Evolutionary conservation across 2,329 filamentous ascomycete genomes (phyloP).

Genomic region (Pleochaeta shiraiana): DNA sequence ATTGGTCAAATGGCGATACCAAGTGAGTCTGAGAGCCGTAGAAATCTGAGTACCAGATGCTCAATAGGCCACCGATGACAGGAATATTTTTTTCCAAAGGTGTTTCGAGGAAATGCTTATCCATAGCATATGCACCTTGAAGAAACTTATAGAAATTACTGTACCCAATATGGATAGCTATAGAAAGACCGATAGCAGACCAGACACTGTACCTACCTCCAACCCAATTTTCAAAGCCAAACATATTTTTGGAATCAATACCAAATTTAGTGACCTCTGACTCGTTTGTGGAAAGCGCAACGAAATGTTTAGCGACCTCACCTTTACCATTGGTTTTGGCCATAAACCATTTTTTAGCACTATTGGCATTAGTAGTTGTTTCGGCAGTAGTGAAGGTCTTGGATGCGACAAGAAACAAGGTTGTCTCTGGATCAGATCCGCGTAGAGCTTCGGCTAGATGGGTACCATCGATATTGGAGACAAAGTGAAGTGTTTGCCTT

Average conservation of each 20-base stretch:
- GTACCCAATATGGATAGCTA: conserved; percentile 85
- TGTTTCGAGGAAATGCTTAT: conserved; percentile 88
- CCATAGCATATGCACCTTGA: conserved; percentile 87
- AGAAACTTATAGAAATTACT: conserved; percentile 98
- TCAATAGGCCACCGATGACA: conserved; percentile 72
- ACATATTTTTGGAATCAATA: conserved; percentile 99
- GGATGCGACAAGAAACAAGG: conserved; percentile 95
- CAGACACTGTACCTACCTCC: conserved; percentile 97
- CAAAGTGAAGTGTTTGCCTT: conserved; percentile 82
- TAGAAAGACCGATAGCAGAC: conserved; percentile 93
- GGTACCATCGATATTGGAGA: conserved; percentile 98
- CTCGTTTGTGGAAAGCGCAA: conserved; percentile 92
- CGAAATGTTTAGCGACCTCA: conserved; percentile 96
- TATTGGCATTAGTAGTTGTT: conserved; percentile 93
- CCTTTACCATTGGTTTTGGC: conserved; percentile 53
- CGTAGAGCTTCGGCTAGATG: conserved; percentile 89
- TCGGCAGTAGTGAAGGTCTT: conserved; percentile 99
- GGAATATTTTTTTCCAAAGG: conserved; percentile 93
- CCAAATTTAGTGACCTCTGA: conserved; percentile 93
- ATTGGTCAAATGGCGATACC: conserved; percentile 96
- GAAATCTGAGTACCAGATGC: conserved; percentile 98
- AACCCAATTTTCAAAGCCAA: conserved; percentile 97
- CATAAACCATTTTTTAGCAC: conserved; percentile 93
- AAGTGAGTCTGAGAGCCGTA: conserved; percentile 96
- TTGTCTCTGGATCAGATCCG: conserved; percentile 82